A percentile compares a stretch with the other conserved stretches of the same genome.
Conservation (phyloP, 257 asterid species). For the Solanum piurae region DNA sequence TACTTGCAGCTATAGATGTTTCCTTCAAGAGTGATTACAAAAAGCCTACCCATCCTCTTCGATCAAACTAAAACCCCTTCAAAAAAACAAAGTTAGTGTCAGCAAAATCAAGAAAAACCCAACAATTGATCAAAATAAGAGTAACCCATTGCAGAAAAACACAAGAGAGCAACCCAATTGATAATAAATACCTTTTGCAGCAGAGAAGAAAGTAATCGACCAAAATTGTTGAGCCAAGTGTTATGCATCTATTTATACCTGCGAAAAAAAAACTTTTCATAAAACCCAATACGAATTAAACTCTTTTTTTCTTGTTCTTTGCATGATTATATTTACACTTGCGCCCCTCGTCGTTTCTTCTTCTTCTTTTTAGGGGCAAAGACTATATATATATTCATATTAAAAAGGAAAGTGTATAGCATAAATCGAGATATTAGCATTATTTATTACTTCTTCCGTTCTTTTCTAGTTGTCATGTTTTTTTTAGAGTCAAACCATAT, state of each 20-base stretch:
- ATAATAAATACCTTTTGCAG: neutral
- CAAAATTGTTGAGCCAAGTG: neutral
- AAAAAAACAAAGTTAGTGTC: neutral
- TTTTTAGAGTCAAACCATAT: too few relatives aligned
- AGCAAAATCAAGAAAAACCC: neutral
- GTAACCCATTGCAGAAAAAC: neutral
- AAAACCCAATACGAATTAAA: neutral
- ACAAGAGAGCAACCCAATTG: neutral
- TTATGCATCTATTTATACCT: neutral
- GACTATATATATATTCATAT: too few relatives aligned
- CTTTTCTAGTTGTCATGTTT: too few relatives aligned
- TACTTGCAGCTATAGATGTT: constrained; percentile 55
- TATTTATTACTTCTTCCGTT: too few relatives aligned
- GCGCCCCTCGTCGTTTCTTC: neutral
- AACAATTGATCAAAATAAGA: neutral
- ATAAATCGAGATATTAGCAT: neutral
- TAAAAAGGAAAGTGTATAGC: too few relatives aligned
- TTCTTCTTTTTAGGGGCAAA: neutral
- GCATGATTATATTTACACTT: too few relatives aligned
- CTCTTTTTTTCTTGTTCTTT: neutral
- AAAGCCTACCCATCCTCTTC: constrained; percentile 58
- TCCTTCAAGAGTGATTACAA: constrained; percentile 51
- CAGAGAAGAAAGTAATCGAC: neutral
- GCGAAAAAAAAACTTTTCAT: neutral
- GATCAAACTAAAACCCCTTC: neutral